Evolutionary conservation across 2,329 filamentous ascomycete genomes (phyloP).

Genomic region (Lojkania enalia): DNA sequence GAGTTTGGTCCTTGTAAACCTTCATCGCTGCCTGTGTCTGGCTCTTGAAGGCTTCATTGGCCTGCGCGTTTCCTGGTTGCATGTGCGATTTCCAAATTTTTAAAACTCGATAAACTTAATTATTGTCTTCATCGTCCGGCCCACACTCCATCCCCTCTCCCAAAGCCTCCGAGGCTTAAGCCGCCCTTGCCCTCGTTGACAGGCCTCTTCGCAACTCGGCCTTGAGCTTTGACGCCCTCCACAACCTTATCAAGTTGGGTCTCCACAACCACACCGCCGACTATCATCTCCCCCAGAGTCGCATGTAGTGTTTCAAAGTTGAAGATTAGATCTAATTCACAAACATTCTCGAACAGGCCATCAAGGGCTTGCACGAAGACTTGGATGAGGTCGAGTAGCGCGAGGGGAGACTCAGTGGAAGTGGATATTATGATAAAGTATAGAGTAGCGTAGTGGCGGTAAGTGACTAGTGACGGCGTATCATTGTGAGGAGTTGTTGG

Average conservation of each 20-base stretch:
- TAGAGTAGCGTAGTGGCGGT: conserved; percentile 96
- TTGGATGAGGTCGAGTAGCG: conserved; percentile 94
- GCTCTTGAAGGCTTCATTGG: no score
- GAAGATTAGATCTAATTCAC: conserved; percentile 97
- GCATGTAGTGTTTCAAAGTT: conserved; percentile 98
- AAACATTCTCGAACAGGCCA: conserved; percentile 95
- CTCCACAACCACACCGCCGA: conserved; percentile 92
- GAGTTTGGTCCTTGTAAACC: no score
- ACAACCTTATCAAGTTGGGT: conserved; percentile 88
- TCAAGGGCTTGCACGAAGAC: conserved; percentile 97
- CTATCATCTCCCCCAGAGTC: conserved; percentile 88
- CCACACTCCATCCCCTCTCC: conserved; percentile 22
- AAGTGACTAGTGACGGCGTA: conserved; percentile 91
- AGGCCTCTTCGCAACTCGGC: conserved; percentile 75
- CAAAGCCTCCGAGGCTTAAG: conserved; percentile 24
- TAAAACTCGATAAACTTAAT: no score
- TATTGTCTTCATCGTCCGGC: conserved; percentile 16
- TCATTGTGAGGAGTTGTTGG: conserved; percentile 72
- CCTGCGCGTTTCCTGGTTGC: no score
- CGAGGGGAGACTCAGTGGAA: conserved; percentile 91
- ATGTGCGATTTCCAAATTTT: no score
- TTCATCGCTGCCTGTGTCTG: no score
- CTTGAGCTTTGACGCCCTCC: conserved; percentile 75
- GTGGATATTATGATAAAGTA: conserved; percentile 99
- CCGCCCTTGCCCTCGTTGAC: conserved; percentile 66